phyloP scores from a whole-genome alignment of 2,329 filamentous ascomycete species.

The Raffaelea ambrosiae region DNA sequence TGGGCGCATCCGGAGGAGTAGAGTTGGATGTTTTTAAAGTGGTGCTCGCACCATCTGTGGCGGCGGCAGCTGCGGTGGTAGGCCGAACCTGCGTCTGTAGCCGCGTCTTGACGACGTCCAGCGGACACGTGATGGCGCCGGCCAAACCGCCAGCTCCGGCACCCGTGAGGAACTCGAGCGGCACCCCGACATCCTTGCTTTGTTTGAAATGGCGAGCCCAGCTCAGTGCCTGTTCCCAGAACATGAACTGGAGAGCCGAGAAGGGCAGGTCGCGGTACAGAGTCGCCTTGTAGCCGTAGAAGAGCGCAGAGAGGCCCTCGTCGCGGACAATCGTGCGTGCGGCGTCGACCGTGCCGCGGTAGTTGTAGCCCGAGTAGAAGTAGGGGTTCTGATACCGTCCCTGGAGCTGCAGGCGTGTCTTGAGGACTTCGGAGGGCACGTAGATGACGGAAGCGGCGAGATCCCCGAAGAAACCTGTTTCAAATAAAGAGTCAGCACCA shows the following conservation, averaged over 20 bases:
- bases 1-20: slow-evolving; percentile 5
- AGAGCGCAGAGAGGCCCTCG: slow-evolving; percentile 80
- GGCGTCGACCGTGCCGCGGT: slow-evolving; percentile 76
- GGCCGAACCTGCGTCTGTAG: slow-evolving; percentile 75
- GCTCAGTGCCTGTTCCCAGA: slow-evolving; percentile 89
- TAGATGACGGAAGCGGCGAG: slow-evolving; percentile 87
- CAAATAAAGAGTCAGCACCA: background rate
- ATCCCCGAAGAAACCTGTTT: slow-evolving; percentile 89
- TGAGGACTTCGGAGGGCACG: slow-evolving; percentile 94
- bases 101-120: slow-evolving; percentile 95
- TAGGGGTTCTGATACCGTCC: slow-evolving; percentile 91
- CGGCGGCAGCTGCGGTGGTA: slow-evolving; percentile 10
- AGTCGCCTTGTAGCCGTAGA: slow-evolving; percentile 95
- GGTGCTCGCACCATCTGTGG: slow-evolving; percentile 3
- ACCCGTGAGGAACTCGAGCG: slow-evolving; percentile 80
- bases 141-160: slow-evolving; percentile 86
- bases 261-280: slow-evolving; percentile 92
- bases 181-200: slow-evolving; percentile 74
- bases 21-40: slow-evolving; percentile 3
- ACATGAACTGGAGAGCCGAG: slow-evolving; percentile 93
- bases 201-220: slow-evolving; percentile 73
- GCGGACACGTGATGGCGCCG: slow-evolving; percentile 86
- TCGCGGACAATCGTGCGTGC: slow-evolving; percentile 72
- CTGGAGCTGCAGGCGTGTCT: slow-evolving; percentile 92
- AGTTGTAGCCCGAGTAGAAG: slow-evolving; percentile 94